Evolutionary conservation across 352 stramenopile species (phyloP), one percentile per base, ranked within the genome.

Genomic region (Phytophthora sp.): DNA sequence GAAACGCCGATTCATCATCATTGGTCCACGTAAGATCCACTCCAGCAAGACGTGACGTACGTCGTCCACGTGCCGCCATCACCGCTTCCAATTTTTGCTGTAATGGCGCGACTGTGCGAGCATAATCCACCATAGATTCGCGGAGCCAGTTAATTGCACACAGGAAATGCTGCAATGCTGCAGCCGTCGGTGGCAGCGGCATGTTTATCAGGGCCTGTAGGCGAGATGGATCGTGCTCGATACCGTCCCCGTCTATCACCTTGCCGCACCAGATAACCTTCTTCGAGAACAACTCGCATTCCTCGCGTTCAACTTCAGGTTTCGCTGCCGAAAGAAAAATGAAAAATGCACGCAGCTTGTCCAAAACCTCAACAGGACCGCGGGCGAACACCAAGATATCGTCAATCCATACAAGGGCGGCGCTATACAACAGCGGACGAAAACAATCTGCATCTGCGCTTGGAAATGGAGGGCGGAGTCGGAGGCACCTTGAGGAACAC

Each of bases 401-500:
- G 39, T 70, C 60, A 10, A 74, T 57, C 51, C 66, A 74, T 1
- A 75, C 61, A 9, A 75, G 18, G 7, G 43, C 20, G 31, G 20
- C 56, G 35, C 13, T 32, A 32, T 24, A 68, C 18, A 7, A 71
- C 24, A 2, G 8, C 57, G 24, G 0, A 35, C 17, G 4, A 38
- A 38, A 20, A 38, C 13, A 17, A 3, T 6, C 17, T 68, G 49
- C 30, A 56, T 51, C 20, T 45, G 10, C 3, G 13, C 12, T 15
- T 72, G 48, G 18, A 67, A 62, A 24, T 57, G 17, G 3, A 58
- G 23, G 11, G 50, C 50, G 2, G 32, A 52, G 12, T 65, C 57
- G 9, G 8, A 52, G 3, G 34, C 28, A 2, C 44, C 50, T 54
- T 54, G 54, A 0, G 53, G 44, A 2, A 63, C 51, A 0, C 37